Percentiles rank a stretch among this genome's conserved stretches.
phyloP scores from a whole-genome alignment of 129 eudicot species.

The Centaurea solstitialis region DNA sequence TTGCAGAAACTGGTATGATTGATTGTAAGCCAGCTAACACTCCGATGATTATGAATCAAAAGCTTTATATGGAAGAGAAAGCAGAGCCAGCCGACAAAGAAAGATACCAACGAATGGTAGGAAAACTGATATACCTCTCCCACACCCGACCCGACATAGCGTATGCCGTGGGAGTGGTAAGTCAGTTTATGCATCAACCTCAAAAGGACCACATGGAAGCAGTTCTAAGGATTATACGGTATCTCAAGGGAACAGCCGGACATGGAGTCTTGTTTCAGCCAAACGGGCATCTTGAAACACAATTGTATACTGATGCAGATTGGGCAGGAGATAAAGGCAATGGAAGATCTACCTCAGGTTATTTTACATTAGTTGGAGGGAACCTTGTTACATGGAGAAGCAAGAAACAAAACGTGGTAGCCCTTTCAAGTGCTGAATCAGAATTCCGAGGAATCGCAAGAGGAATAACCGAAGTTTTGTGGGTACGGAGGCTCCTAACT shows the following conservation, averaged over 20 bases:
- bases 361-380: no score
- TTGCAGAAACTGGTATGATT: background rate
- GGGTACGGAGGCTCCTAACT: background rate
- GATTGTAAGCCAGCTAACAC: background rate
- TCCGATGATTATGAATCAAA: no score
- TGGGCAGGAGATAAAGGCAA: background rate
- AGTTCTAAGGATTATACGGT: background rate
- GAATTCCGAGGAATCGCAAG: no score
- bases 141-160: no score
- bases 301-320: background rate
- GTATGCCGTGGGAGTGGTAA: no score
- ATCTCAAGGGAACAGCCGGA: background rate
- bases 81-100: no score
- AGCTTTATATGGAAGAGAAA: no score
- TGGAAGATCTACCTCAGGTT: background rate
- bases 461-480: background rate
- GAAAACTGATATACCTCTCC: no score
- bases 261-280: background rate
- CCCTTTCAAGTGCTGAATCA: no score
- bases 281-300: background rate
- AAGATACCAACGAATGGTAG: no score
- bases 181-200: background rate
- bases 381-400: background rate
- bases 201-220: background rate
- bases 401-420: no score